Conservation (phyloP, 768 basidiomycete genomes). For the Trametes sanguinea region DNA sequence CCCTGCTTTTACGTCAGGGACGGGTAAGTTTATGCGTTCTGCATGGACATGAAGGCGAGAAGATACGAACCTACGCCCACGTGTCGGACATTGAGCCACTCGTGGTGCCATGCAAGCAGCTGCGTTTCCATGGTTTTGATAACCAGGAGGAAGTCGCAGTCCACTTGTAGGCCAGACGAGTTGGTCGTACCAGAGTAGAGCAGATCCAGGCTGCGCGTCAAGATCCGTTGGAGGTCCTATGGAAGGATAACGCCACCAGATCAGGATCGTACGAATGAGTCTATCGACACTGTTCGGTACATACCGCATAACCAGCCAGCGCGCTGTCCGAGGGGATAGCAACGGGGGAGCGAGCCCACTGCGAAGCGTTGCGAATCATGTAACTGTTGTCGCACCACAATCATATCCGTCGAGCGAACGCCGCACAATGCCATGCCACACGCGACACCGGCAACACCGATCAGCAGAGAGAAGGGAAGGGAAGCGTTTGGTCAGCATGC, state of each 20-base stretch:
- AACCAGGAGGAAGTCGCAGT: conserved; percentile 83
- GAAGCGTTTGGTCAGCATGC: conserved; percentile 13
- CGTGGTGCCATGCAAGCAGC: conserved; percentile 60
- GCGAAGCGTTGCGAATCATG: conserved; percentile 79
- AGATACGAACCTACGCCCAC: not conserved
- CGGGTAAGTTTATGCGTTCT: not conserved
- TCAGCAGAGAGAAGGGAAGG: conserved; percentile 13
- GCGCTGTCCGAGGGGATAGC: conserved; percentile 65
- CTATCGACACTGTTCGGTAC: conserved; percentile 30
- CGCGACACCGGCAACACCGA: conserved; percentile 17
- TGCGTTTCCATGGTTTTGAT: conserved; percentile 86
- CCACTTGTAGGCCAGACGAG: conserved; percentile 77
- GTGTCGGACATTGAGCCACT: conserved; percentile 41
- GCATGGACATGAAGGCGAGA: not conserved
- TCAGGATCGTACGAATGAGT: conserved; percentile 1
- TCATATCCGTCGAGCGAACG: conserved; percentile 13
- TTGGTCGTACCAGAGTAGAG: conserved; percentile 82
- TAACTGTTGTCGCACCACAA: conserved; percentile 53
- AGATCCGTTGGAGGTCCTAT: conserved; percentile 85
- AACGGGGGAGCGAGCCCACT: conserved; percentile 73
- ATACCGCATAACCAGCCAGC: conserved; percentile 75
- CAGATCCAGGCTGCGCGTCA: conserved; percentile 87
- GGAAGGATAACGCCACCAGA: conserved; percentile 16
- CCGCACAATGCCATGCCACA: not conserved
- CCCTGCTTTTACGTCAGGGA: not conserved